phyloP scores from a whole-genome alignment of 805 yeast genomes.

The Spathaspora girioi region DNA sequence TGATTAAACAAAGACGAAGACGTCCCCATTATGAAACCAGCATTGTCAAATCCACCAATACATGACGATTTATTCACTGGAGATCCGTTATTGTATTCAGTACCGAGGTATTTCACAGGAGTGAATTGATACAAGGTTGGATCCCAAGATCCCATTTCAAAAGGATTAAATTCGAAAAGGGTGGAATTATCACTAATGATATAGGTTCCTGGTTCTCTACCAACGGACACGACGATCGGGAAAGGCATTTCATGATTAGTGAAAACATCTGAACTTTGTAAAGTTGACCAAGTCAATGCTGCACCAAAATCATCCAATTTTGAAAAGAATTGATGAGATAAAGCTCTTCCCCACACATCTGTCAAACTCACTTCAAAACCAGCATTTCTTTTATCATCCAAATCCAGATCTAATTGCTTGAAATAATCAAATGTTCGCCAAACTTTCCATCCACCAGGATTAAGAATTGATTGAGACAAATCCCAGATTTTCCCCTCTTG shows the following conservation, averaged over 20 bases:
- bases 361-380: constrained; percentile 33
- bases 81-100: constrained; percentile 18
- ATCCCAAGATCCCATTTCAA: constrained; percentile 43
- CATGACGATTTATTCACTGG: constrained; percentile 15
- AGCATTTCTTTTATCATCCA: constrained; percentile 26
- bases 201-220: constrained; percentile 58
- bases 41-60: constrained; percentile 30
- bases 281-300: constrained; percentile 28
- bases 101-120: constrained; percentile 28
- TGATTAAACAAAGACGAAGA: constrained; percentile 37
- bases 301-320: constrained; percentile 25
- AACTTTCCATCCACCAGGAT: constrained; percentile 61
- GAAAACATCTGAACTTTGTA: constrained; percentile 20
- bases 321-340: constrained; percentile 30
- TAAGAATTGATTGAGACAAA: constrained; percentile 54
- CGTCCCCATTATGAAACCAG: constrained; percentile 38
- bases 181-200: constrained; percentile 67
- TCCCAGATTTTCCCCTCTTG: constrained; percentile 55
- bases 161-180: constrained; percentile 37
- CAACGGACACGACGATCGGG: constrained; percentile 45
- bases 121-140: constrained; percentile 30
- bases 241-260: constrained; percentile 32
- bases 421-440: constrained; percentile 51
- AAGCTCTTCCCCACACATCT: constrained; percentile 39
- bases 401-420: constrained; percentile 22